Conservation (phyloP, 441 rosid species). For the Omphalea diandra region DNA sequence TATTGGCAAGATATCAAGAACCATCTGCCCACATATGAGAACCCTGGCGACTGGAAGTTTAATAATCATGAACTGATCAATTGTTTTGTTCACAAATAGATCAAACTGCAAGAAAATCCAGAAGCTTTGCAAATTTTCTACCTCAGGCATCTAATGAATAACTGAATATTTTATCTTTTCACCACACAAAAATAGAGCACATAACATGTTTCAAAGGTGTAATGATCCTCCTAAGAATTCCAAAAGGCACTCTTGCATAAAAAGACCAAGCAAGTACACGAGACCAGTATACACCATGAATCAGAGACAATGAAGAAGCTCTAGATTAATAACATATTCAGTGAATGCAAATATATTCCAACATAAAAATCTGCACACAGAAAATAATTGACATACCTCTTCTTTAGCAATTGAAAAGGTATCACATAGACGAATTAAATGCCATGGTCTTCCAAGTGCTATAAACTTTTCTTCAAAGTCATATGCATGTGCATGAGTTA, state of each 20-base stretch:
- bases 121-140: neutral
- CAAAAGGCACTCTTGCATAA: neutral
- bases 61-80: neutral
- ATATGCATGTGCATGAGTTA: neutral
- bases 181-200: neutral
- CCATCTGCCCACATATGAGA: neutral
- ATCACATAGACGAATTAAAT: neutral
- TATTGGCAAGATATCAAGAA: neutral
- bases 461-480: neutral
- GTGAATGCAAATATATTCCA: neutral
- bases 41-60: no score
- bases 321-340: neutral
- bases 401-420: conserved; percentile 3
- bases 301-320: neutral
- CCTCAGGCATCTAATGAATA: neutral
- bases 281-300: neutral
- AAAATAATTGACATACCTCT: conserved; percentile 2
- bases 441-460: neutral
- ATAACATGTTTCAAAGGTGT: no score
- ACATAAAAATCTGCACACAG: neutral
- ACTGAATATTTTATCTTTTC: neutral
- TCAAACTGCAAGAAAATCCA: neutral
- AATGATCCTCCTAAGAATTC: neutral
- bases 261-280: neutral
- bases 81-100: neutral